phyloP scores from a whole-genome alignment of 2,329 filamentous ascomycete species.

The Hortaea werneckii region DNA sequence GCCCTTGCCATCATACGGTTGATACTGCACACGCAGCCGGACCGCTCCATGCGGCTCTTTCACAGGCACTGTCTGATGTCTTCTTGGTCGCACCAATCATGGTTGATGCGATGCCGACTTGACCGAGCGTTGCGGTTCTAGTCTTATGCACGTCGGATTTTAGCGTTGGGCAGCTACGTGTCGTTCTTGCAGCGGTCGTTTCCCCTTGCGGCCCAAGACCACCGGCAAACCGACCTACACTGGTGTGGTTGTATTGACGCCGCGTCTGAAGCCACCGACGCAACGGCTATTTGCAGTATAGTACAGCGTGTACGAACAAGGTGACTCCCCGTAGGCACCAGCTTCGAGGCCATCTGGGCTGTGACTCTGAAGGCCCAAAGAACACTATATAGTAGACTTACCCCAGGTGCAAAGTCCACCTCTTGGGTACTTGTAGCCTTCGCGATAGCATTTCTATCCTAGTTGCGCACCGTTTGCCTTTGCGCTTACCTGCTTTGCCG shows the following conservation, averaged over 20 bases:
- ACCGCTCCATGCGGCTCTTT: constrained; percentile 4
- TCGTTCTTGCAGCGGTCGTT: neutral
- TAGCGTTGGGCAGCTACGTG: constrained; percentile 6
- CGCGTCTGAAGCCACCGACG: neutral
- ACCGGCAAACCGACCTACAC: neutral
- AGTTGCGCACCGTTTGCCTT: neutral
- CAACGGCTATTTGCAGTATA: neutral
- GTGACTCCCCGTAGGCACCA: neutral
- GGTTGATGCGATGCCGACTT: neutral
- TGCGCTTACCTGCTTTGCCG: neutral
- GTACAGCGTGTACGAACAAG: neutral
- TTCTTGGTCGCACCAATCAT: neutral
- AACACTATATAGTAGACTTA: neutral
- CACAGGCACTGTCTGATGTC: neutral
- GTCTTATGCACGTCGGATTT: neutral
- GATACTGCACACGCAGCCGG: constrained; percentile 3
- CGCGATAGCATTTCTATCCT: neutral
- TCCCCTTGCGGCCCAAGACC: constrained; percentile 2
- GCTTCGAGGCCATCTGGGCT: neutral
- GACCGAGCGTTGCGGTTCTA: constrained; percentile 4
- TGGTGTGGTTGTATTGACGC: neutral
- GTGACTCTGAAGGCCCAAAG: neutral
- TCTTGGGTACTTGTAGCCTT: neutral
- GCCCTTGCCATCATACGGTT: neutral
- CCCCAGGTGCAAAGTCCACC: neutral